Evolutionary conservation across 1,284 basidiomycete genomes (phyloP).

Genomic region (Prillingera fragicola): DNA sequence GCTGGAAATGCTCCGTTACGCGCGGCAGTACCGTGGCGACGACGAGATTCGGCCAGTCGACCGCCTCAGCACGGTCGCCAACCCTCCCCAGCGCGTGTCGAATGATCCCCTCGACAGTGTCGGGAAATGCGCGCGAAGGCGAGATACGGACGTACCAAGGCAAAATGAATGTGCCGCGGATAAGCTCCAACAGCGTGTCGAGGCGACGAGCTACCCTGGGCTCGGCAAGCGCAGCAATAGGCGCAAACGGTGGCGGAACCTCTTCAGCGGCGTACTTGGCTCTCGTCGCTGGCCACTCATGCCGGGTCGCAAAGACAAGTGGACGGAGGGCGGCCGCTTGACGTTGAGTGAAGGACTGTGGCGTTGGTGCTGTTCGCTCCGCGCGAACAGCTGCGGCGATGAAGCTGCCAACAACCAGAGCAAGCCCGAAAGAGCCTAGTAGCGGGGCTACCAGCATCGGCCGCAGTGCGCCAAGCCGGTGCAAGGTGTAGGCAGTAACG

Average conservation of each 20-base stretch:
- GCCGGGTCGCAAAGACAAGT: too few relatives aligned
- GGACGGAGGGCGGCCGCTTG: too few relatives aligned
- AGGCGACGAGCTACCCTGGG: conserved; percentile 56
- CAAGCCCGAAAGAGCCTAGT: too few relatives aligned
- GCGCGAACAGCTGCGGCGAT: too few relatives aligned
- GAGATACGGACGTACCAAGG: conserved; percentile 81
- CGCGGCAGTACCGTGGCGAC: conserved; percentile 80
- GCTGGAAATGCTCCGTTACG: conserved; percentile 80
- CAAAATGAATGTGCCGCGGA: conserved; percentile 74
- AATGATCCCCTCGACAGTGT: conserved; percentile 70
- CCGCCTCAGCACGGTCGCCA: conserved; percentile 53
- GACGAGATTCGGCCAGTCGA: conserved; percentile 72
- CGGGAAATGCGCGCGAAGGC: conserved; percentile 76
- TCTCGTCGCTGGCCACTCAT: too few relatives aligned
- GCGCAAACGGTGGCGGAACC: neutral
- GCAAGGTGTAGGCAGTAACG: too few relatives aligned
- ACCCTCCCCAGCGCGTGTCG: conserved; percentile 62
- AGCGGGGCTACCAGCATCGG: too few relatives aligned
- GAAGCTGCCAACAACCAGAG: too few relatives aligned
- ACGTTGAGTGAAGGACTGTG: too few relatives aligned
- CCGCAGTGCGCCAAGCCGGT: too few relatives aligned
- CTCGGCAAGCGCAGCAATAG: neutral
- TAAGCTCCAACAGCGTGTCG: conserved; percentile 69
- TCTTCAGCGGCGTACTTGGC: too few relatives aligned
- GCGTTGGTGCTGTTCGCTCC: too few relatives aligned